These are phyloP conservation scores for Penicillium ochrochloron DNA, from an alignment of 495 filamentous ascomycete genomes.

Conservation along the genomic window DNA sequence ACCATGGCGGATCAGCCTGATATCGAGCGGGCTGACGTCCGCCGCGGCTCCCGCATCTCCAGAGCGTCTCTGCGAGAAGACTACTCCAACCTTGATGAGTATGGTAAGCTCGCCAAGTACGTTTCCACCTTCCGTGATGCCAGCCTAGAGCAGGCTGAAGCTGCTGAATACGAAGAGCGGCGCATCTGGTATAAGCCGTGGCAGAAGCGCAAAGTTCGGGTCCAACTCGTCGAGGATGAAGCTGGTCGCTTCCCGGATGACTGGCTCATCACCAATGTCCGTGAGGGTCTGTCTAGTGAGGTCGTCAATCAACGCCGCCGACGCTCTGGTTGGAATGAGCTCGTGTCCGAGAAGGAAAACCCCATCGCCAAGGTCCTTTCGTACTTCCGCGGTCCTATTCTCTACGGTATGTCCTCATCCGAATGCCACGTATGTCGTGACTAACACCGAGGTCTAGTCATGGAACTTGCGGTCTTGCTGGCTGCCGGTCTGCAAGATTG, in stretches of 20 bases:
- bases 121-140: slow-evolving; percentile 65
- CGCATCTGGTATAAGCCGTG: slow-evolving; percentile 59
- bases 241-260: slow-evolving; percentile 62
- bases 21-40: slow-evolving; percentile 24
- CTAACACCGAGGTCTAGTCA: slow-evolving; percentile 57
- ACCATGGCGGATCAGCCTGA: slow-evolving; percentile 28
- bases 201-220: slow-evolving; percentile 60
- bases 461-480: slow-evolving; percentile 78
- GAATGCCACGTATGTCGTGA: not conserved
- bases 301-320: slow-evolving; percentile 64
- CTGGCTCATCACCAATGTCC: slow-evolving; percentile 74
- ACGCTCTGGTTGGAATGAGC: slow-evolving; percentile 71
- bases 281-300: slow-evolving; percentile 56
- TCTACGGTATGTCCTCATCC: slow-evolving; percentile 64
- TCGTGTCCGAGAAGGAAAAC: slow-evolving; percentile 74
- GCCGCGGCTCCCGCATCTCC: slow-evolving; percentile 42
- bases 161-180: slow-evolving; percentile 39
- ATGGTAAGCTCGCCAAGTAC: slow-evolving; percentile 63
- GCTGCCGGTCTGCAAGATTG: slow-evolving; percentile 76
- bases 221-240: slow-evolving; percentile 38
- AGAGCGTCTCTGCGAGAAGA: slow-evolving; percentile 47
- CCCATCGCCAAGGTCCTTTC: slow-evolving; percentile 71
- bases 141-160: slow-evolving; percentile 30
- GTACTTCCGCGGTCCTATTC: slow-evolving; percentile 79
- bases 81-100: slow-evolving; percentile 50